Conservation (phyloP, 192 early-diverging fungal species). For the Coemansia sp. region DNA sequence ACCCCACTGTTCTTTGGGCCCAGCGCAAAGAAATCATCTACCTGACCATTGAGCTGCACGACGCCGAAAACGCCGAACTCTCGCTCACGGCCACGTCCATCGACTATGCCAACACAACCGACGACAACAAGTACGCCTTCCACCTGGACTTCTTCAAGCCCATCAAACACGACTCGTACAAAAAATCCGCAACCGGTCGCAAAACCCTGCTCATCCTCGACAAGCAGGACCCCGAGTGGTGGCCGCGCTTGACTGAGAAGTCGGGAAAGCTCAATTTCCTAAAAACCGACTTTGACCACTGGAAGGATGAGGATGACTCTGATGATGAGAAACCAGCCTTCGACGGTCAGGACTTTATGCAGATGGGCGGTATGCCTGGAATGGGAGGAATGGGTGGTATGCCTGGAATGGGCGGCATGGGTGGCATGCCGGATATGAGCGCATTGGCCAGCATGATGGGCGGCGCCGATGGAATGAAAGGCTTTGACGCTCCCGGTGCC, state of each 20-base stretch:
- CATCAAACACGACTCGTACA: slow-evolving; percentile 71
- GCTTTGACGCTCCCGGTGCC: slow-evolving; percentile 9
- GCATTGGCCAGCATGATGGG: slow-evolving; percentile 6
- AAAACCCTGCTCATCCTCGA: slow-evolving; percentile 64
- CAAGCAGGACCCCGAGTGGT: slow-evolving; percentile 75
- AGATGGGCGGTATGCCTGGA: slow-evolving; percentile 49
- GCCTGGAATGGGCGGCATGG: slow-evolving; percentile 52
- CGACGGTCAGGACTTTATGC: slow-evolving; percentile 66
- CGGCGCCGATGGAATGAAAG: slow-evolving; percentile 14
- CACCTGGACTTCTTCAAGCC: slow-evolving; percentile 70
- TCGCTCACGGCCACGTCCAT: slow-evolving; percentile 23
- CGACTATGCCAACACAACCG: slow-evolving; percentile 63
- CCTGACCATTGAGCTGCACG: slow-evolving; percentile 77
- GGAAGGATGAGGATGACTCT: slow-evolving; percentile 94
- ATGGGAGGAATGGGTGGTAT: slow-evolving; percentile 62
- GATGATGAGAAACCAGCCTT: slow-evolving; percentile 62
- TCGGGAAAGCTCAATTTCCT: slow-evolving; percentile 65
- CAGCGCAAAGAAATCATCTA: slow-evolving; percentile 79
- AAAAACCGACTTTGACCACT: slow-evolving; percentile 88
- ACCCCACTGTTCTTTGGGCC: slow-evolving; percentile 85
- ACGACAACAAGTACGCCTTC: slow-evolving; percentile 66
- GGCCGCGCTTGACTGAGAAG: slow-evolving; percentile 80
- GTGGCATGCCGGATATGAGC: slow-evolving; percentile 17
- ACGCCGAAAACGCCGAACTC: slow-evolving; percentile 56
- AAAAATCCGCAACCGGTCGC: slow-evolving; percentile 64